These are phyloP conservation scores for Nepenthes mirabilis DNA, from an alignment of 148 eudicot genomes.

Conservation along the genomic window DNA sequence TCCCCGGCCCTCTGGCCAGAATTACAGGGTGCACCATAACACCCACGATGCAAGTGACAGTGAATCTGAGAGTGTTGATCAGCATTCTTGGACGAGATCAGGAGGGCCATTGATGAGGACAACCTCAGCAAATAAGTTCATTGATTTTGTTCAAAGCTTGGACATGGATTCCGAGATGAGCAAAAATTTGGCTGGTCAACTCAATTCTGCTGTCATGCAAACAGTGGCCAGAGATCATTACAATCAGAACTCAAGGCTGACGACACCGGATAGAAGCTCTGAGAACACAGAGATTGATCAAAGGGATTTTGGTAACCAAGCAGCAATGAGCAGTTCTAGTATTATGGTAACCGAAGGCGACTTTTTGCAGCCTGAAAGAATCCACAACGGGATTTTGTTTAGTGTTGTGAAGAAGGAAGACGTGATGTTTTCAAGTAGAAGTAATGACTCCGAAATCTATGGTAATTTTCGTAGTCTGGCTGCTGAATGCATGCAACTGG, in stretches of 20 bases:
- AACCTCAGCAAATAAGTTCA: conserved; percentile 55
- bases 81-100: conserved; percentile 71
- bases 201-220: conserved; percentile 27
- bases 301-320: conserved; percentile 24
- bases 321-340: conserved; percentile 23
- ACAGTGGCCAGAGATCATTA: conserved; percentile 20
- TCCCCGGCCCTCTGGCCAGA: conserved; percentile 9
- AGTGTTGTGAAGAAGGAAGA: conserved; percentile 44
- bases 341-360: conserved; percentile 74
- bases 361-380: conserved; percentile 66
- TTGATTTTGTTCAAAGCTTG: conserved; percentile 62
- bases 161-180: conserved; percentile 32
- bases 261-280: conserved; percentile 43
- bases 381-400: conserved; percentile 57
- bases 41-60: conserved; percentile 70
- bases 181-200: conserved; percentile 17
- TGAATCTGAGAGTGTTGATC: conserved; percentile 56
- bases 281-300: conserved; percentile 33
- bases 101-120: conserved; percentile 99
- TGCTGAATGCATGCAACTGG: conserved; percentile 66
- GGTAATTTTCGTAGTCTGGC: conserved; percentile 20
- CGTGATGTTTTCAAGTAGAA: too few relatives aligned
- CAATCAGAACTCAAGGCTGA: too few relatives aligned
- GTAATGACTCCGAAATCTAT: conserved; percentile 10
- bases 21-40: conserved; percentile 21